phyloP scores from a whole-genome alignment of 345 rosid species.

The Psidium friedrichsthalianum region DNA sequence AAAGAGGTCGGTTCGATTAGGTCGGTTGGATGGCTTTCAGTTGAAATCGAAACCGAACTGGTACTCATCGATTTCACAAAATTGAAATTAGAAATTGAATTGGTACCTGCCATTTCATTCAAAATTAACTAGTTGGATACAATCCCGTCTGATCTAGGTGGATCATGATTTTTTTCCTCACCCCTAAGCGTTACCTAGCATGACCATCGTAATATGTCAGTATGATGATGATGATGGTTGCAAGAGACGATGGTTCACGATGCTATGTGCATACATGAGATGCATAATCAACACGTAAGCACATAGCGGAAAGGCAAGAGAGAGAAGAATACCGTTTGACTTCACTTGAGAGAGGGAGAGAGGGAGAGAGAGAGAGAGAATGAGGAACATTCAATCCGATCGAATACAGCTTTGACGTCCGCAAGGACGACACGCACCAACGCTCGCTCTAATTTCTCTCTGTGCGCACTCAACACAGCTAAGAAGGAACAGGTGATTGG shows the following conservation, averaged over 20 bases:
- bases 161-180: too few species aligned
- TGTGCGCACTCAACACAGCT: slow-evolving; percentile 1
- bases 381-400: slow-evolving; percentile 53
- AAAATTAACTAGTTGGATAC: too few species aligned
- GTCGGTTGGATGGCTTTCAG: too few species aligned
- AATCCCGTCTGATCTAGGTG: too few species aligned
- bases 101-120: too few species aligned
- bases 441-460: slow-evolving; percentile 12
- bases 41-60: too few species aligned
- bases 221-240: not conserved
- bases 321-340: slow-evolving; percentile 33
- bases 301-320: not conserved
- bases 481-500: not conserved
- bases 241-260: not conserved
- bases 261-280: not conserved
- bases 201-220: not conserved
- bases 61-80: too few species aligned
- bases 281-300: not conserved
- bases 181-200: not conserved
- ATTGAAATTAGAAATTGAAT: too few species aligned
- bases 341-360: slow-evolving; percentile 24
- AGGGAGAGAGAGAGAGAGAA: slow-evolving; percentile 13
- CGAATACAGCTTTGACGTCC: slow-evolving; percentile 87
- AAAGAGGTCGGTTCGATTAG: too few species aligned
- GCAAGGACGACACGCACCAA: slow-evolving; percentile 46